phyloP scores from a whole-genome alignment of 1,284 basidiomycete genomes.

The Paramarasmius palmivorus region DNA sequence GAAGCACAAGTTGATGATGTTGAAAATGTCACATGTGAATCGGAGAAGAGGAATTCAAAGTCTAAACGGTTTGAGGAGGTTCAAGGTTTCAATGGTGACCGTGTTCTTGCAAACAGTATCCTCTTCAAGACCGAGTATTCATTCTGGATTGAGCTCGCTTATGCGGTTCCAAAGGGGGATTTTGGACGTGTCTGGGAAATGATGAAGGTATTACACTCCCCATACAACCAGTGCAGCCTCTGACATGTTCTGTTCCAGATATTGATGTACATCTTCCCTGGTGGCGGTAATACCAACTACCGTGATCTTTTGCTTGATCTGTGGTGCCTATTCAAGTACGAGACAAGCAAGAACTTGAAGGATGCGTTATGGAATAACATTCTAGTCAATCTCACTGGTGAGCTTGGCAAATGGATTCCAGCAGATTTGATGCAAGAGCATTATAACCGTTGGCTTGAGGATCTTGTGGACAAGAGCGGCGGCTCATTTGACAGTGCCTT shows the following conservation, averaged over 20 bases:
- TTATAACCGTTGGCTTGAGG: slow-evolving; percentile 20
- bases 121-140: slow-evolving; percentile 15
- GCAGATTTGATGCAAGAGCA: slow-evolving; percentile 23
- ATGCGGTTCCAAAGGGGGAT: slow-evolving; percentile 20
- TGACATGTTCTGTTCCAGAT: too few species aligned
- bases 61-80: background rate
- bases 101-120: slow-evolving; percentile 15
- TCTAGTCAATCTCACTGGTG: slow-evolving; percentile 22
- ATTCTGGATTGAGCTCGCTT: slow-evolving; percentile 16
- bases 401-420: slow-evolving; percentile 20
- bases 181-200: slow-evolving; percentile 20
- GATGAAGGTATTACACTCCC: too few species aligned
- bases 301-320: slow-evolving; percentile 16
- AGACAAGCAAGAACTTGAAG: slow-evolving; percentile 6
- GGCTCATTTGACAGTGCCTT: slow-evolving; percentile 13
- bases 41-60: background rate
- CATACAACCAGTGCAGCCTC: too few species aligned
- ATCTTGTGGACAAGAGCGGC: background rate
- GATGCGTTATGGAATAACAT: slow-evolving; percentile 20
- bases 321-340: slow-evolving; percentile 18
- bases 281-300: slow-evolving; percentile 19
- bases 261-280: slow-evolving; percentile 9
- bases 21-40: background rate
- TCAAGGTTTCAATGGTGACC: slow-evolving; percentile 16
- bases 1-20: background rate